Evolutionary conservation across 768 basidiomycete species (phyloP).

Genomic region (Naganishia friedmannii): DNA sequence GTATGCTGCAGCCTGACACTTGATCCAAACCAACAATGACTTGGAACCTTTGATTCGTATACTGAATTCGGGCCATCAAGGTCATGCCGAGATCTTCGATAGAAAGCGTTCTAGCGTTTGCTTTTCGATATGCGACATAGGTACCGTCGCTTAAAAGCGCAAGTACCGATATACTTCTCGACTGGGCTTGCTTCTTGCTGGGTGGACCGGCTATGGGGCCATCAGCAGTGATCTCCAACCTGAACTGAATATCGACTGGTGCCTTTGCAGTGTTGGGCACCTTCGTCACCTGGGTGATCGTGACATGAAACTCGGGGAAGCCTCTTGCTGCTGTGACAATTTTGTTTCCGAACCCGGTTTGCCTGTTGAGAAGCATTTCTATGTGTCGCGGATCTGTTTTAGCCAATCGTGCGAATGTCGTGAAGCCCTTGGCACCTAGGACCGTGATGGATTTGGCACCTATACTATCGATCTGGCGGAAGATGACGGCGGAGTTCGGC

Average conservation of each 20-base stretch:
- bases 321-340: conserved; percentile 29
- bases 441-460: conserved; percentile 62
- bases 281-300: conserved; percentile 4
- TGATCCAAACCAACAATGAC: conserved; percentile 30
- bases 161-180: conserved; percentile 67
- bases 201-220: conserved; percentile 60
- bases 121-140: conserved; percentile 68
- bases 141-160: conserved; percentile 71
- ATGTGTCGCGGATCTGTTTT: conserved; percentile 33
- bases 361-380: conserved; percentile 34
- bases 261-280: background rate
- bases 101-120: conserved; percentile 67
- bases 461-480: conserved; percentile 83
- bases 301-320: conserved; percentile 2
- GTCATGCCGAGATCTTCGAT: conserved; percentile 61
- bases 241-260: conserved; percentile 18
- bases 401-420: conserved; percentile 37
- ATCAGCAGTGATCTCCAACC: conserved; percentile 60
- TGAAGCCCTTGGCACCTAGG: conserved; percentile 55
- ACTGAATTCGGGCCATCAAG: conserved; percentile 63
- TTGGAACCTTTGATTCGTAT: conserved; percentile 63
- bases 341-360: conserved; percentile 34
- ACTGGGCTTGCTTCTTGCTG: conserved; percentile 53
- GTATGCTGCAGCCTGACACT: conserved; percentile 60
- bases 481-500: conserved; percentile 80